A percentile compares a stretch with the other conserved stretches of the same genome.
phyloP scores from a whole-genome alignment of 208 protist species.

The Leishmania tarentolae region DNA sequence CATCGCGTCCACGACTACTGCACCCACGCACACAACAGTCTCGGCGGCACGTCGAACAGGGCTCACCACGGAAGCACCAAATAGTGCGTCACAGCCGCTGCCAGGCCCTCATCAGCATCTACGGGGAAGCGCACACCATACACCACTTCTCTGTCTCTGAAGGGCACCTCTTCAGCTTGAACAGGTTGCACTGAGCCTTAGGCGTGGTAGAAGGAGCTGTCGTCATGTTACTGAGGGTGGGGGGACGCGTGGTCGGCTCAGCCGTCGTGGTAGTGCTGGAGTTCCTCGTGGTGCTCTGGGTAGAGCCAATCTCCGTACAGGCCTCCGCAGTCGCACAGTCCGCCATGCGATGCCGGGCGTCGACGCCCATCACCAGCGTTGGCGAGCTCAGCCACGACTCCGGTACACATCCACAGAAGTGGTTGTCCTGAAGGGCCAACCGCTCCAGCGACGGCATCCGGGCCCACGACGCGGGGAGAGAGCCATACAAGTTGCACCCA shows the following conservation, averaged over 20 bases:
- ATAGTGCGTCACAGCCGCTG: too few relatives aligned
- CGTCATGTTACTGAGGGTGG: too few relatives aligned
- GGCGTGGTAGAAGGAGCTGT: too few relatives aligned
- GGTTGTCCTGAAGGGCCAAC: not conserved
- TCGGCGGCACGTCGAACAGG: too few relatives aligned
- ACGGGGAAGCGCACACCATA: too few relatives aligned
- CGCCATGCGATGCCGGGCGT: not conserved
- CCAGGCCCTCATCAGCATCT: too few relatives aligned
- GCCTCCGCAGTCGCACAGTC: not conserved
- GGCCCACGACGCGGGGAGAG: not conserved
- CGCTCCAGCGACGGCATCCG: not conserved
- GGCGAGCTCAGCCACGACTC: not conserved
- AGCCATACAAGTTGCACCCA: not conserved
- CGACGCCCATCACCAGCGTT: not conserved
- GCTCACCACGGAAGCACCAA: too few relatives aligned
- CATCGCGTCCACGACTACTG: too few relatives aligned
- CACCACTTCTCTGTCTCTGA: too few relatives aligned
- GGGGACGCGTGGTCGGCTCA: too few relatives aligned
- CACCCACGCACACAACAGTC: not conserved
- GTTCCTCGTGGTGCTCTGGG: not conserved
- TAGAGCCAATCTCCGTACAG: not conserved
- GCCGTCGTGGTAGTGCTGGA: not conserved
- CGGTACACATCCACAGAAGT: slow-evolving; percentile 3
- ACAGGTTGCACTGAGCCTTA: too few relatives aligned
- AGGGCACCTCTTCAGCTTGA: too few relatives aligned